These are phyloP conservation scores for Panicum virgatum DNA, from an alignment of 202 grass and related monocot species.

Conservation along the genomic window DNA sequence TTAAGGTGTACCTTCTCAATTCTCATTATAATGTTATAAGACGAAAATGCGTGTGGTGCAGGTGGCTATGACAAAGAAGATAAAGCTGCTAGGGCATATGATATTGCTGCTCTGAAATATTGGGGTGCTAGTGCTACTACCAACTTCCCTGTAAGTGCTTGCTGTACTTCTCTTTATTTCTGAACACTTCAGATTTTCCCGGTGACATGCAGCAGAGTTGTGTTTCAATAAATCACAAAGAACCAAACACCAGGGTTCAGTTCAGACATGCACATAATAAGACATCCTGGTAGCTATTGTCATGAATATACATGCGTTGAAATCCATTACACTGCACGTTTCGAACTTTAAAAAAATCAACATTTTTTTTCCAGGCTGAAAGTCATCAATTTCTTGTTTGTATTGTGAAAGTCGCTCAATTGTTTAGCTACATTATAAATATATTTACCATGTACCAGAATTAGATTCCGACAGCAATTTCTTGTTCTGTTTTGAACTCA, in stretches of 20 bases:
- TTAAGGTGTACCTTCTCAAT: neutral
- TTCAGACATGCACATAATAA: neutral
- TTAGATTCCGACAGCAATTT: neutral
- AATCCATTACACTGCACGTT: neutral
- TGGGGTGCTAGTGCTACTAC: conserved; percentile 79
- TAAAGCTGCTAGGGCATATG: conserved; percentile 87
- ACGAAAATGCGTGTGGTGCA: conserved; percentile 26
- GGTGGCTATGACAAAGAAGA: conserved; percentile 98
- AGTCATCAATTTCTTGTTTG: conserved; percentile 9
- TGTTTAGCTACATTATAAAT: neutral
- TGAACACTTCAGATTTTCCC: neutral
- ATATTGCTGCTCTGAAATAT: conserved; percentile 88
- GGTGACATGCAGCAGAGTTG: neutral
- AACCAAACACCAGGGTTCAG: neutral
- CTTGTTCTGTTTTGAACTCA: neutral
- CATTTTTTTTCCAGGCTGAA: neutral
- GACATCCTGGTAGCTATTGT: neutral
- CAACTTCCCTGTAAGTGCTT: conserved; percentile 68
- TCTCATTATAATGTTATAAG: neutral
- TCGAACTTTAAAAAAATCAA: neutral
- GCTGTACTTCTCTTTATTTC: neutral
- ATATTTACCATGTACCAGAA: neutral
- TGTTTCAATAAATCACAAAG: neutral
- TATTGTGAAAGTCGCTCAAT: neutral
- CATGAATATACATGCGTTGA: neutral